These are phyloP conservation scores for Euphorbia lathyris DNA, from an alignment of 345 rosid genomes.

Conservation along the genomic window DNA sequence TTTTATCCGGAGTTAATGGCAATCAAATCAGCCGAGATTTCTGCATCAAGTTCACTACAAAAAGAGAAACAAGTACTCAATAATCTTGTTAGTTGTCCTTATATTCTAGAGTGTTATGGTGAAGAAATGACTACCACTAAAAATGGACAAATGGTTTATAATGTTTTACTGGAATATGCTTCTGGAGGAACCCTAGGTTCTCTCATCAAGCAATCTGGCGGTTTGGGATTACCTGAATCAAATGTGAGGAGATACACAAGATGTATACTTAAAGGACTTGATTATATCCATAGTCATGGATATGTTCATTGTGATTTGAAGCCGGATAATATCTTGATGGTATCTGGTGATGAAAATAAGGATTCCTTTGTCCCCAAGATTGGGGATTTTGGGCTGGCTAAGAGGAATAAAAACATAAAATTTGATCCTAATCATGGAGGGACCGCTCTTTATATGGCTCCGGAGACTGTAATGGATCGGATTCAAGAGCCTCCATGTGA, in stretches of 20 bases:
- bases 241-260: slow-evolving; percentile 47
- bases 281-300: slow-evolving; percentile 57
- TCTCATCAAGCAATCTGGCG: slow-evolving; percentile 26
- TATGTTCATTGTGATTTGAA: slow-evolving; percentile 71
- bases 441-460: slow-evolving; percentile 74
- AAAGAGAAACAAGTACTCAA: slow-evolving; percentile 51
- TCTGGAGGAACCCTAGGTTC: slow-evolving; percentile 59
- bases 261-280: slow-evolving; percentile 52
- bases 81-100: slow-evolving; percentile 39
- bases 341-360: slow-evolving; percentile 28
- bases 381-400: slow-evolving; percentile 78
- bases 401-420: slow-evolving; percentile 16
- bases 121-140: slow-evolving; percentile 33
- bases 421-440: slow-evolving; percentile 40
- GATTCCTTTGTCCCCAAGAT: slow-evolving; percentile 35
- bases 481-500: slow-evolving; percentile 67
- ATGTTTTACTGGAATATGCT: slow-evolving; percentile 72
- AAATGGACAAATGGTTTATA: slow-evolving; percentile 45
- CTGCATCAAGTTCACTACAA: slow-evolving; percentile 34
- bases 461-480: slow-evolving; percentile 54
- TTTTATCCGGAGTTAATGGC: slow-evolving; percentile 46
- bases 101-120: slow-evolving; percentile 56
- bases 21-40: slow-evolving; percentile 55
- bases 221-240: slow-evolving; percentile 47
- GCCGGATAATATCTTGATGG: slow-evolving; percentile 54